Evolutionary conservation across 1,284 basidiomycete genomes (phyloP).

Genomic region (Tilletia indica): DNA sequence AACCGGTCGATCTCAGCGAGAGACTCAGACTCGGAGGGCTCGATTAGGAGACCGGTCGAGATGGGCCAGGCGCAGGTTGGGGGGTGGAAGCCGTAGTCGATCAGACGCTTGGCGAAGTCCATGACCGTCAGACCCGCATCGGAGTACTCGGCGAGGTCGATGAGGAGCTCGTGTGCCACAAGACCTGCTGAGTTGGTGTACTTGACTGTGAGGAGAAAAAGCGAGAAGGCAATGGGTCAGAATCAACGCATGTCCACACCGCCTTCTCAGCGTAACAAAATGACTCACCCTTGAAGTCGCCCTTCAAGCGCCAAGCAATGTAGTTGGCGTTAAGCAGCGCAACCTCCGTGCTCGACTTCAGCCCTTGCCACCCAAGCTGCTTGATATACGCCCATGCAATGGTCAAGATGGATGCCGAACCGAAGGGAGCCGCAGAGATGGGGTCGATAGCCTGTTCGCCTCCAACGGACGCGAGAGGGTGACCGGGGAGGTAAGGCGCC

Average conservation of each 20-base stretch:
- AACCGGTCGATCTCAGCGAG: conserved; percentile 64
- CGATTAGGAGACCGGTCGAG: conserved; percentile 51
- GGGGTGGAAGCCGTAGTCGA: conserved; percentile 60
- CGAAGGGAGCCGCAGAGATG: conserved; percentile 86
- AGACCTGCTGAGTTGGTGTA: conserved; percentile 86
- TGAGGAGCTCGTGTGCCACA: conserved; percentile 91
- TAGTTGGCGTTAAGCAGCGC: conserved; percentile 95
- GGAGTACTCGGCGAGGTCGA: conserved; percentile 92
- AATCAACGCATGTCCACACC: neutral
- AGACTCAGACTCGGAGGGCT: conserved; percentile 53
- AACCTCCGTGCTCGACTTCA: conserved; percentile 78
- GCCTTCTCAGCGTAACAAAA: neutral
- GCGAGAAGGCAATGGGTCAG: neutral
- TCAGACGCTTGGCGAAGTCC: conserved; percentile 92
- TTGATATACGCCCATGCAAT: conserved; percentile 82
- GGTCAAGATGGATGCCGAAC: conserved; percentile 88
- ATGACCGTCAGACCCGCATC: conserved; percentile 81
- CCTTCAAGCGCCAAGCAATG: conserved; percentile 81
- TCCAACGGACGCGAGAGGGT: conserved; percentile 73
- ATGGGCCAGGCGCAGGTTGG: conserved; percentile 55
- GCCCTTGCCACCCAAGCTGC: conserved; percentile 90
- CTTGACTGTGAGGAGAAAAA: conserved; percentile 60
- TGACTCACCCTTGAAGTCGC: conserved; percentile 67
- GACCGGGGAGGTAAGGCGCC: conserved; percentile 89
- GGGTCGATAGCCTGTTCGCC: conserved; percentile 76